Conservation (phyloP, 495 filamentous ascomycete genomes). For the Lindgomyces ingoldianus region DNA sequence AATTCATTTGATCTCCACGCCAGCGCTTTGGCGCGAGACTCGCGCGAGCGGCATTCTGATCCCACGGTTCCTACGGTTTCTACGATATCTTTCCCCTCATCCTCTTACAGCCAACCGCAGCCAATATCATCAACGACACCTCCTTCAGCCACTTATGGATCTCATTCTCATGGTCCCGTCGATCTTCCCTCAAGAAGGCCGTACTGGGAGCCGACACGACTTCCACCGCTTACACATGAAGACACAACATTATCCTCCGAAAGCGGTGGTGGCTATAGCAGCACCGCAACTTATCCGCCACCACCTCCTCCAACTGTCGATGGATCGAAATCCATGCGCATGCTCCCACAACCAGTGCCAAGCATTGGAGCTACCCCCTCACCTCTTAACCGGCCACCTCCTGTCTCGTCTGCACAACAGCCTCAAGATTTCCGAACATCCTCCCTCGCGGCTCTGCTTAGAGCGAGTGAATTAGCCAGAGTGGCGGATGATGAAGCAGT, state of each 20-base stretch:
- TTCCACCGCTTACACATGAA: conserved; percentile 36
- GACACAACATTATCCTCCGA: conserved; percentile 40
- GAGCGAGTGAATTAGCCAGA: conserved; percentile 35
- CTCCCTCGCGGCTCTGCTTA: conserved; percentile 29
- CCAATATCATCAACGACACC: conserved; percentile 13
- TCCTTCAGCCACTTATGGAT: conserved; percentile 9
- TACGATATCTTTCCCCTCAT: conserved; percentile 1
- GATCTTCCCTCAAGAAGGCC: conserved; percentile 31
- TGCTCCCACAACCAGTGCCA: conserved; percentile 36
- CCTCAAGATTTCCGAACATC: conserved; percentile 18
- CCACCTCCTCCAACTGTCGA: conserved; percentile 18
- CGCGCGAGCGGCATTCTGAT: conserved; percentile 4
- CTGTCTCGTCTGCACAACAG: conserved; percentile 15
- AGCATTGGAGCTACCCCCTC: conserved; percentile 22
- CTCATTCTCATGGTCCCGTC: conserved; percentile 10
- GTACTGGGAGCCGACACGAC: conserved; percentile 9
- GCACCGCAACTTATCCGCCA: conserved; percentile 2
- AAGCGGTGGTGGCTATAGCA: conserved; percentile 3
- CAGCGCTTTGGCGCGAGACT: not conserved
- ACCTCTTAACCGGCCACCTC: conserved; percentile 29
- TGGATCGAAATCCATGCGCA: conserved; percentile 24
- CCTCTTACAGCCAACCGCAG: conserved; percentile 2
- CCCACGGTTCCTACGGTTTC: too few relatives aligned
- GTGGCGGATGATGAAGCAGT: conserved; percentile 25
- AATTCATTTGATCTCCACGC: conserved; percentile 15